Evolutionary conservation across 2,329 filamentous ascomycete genomes (phyloP), one percentile per base, ranked within the genome.

Genomic region (Lecanicillium sp.): DNA sequence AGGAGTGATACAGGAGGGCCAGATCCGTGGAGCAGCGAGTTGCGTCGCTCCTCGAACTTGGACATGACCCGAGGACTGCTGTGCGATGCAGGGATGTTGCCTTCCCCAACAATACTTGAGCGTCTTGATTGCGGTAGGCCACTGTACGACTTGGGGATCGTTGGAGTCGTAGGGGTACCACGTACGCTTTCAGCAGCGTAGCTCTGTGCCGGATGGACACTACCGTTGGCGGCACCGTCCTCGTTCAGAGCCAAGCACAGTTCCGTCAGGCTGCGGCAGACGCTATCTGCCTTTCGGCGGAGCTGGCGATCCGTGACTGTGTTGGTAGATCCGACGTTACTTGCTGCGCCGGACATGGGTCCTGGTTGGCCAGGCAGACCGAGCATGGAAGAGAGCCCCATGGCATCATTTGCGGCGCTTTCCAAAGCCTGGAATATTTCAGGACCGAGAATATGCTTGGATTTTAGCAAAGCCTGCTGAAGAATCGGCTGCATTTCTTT

Each of bases 261-360:
- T 59, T 98, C 92, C 0, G 90, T 96, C 47, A 98, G 65, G 53
- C 85, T 92, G 38, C 90, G 83, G 57, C 92, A 96, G 55, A 98
- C 79, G 53, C 84, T 88, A 55, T 98, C 90, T 19, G 87, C 86
- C 60, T 95, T 95, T 45, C 90, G 79, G 35, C 88, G 79, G 13
- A 95, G 70, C 55, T 94, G 86, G 36, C 92, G 78, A 56, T 98
- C 90, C 1, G 85, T 81, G 9, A 80, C 62, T 1, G 67, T 68
- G 11, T 64, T 59, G 36, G 62, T 60, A 25, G 65, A 61, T 20
- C 80, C 76, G 42, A 80, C 73, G 36, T 72, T 67, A 51, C 80
- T 81, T 11, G 76, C 75, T 31, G 74, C 78, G 43, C 81, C 80
- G 0, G 81, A 80, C 32, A 82, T 81, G 1, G 79, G 77, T 0